These are phyloP conservation scores for Echeveria elegans DNA, from an alignment of 164 flowering plant genomes.

Conservation along the genomic window DNA sequence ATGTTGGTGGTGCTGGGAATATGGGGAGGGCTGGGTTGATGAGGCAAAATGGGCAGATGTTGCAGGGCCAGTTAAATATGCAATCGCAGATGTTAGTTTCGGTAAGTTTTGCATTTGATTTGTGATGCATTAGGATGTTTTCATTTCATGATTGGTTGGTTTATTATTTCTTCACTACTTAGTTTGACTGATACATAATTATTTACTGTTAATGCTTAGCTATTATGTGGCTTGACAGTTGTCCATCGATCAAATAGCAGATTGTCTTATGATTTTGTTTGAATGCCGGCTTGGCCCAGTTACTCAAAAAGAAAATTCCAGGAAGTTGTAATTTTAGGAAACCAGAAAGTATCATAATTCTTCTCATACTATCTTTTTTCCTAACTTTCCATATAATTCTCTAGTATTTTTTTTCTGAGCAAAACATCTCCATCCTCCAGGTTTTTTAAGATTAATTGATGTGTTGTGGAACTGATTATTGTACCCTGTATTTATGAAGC, in stretches of 20 bases:
- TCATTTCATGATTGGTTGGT: neutral
- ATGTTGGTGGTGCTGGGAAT: conserved; percentile 24
- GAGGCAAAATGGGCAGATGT: conserved; percentile 55
- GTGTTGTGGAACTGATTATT: no score
- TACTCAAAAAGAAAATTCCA: no score
- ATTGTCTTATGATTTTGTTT: neutral
- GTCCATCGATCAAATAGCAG: neutral
- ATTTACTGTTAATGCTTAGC: neutral
- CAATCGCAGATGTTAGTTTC: conserved; percentile 56
- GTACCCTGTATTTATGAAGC: neutral
- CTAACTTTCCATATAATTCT: neutral
- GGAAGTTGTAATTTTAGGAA: no score
- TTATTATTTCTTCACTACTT: neutral
- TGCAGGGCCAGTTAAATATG: conserved; percentile 60
- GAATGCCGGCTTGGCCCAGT: neutral
- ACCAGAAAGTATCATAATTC: neutral
- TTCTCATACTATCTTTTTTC: neutral
- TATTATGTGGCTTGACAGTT: neutral
- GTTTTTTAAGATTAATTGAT: neutral
- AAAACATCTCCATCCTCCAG: neutral
- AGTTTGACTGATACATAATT: neutral
- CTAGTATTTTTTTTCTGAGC: neutral
- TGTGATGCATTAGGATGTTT: neutral
- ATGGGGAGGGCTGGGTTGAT: conserved; percentile 46
- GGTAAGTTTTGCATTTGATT: conserved; percentile 25